Conservation (phyloP, 148 eudicot species). For the Heliosperma pusillum region DNA sequence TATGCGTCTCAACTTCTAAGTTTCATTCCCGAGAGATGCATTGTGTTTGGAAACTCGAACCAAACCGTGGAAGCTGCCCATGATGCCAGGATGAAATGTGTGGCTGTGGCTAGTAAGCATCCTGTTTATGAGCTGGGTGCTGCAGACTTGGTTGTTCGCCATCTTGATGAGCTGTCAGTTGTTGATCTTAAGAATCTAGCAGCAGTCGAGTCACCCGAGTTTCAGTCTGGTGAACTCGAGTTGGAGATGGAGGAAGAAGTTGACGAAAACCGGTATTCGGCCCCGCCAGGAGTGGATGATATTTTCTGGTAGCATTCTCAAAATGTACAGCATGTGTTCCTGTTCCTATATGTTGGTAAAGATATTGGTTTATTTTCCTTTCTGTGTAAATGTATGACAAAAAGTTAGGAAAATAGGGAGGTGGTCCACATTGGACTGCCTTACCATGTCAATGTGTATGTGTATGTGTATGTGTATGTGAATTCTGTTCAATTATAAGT, state of each 20-base stretch:
- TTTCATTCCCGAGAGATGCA: slow-evolving; percentile 86
- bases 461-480: slow-evolving; percentile 36
- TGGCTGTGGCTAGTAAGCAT: slow-evolving; percentile 97
- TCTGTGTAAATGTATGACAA: slow-evolving; percentile 41
- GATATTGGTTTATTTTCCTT: slow-evolving; percentile 23
- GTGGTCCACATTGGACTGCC: slow-evolving; percentile 54
- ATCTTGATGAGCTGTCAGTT: slow-evolving; percentile 75
- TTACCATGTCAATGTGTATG: slow-evolving; percentile 37
- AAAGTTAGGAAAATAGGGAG: slow-evolving; percentile 23
- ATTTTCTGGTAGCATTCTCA: slow-evolving; percentile 47
- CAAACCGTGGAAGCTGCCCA: slow-evolving; percentile 92
- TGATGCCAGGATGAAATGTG: slow-evolving; percentile 91
- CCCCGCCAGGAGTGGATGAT: slow-evolving; percentile 54
- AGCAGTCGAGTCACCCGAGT: slow-evolving; percentile 61
- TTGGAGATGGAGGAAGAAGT: slow-evolving; percentile 80
- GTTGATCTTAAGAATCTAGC: slow-evolving; percentile 91
- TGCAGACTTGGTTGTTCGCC: slow-evolving; percentile 82
- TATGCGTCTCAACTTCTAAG: slow-evolving; percentile 76
- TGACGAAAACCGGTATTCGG: slow-evolving; percentile 38
- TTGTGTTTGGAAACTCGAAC: slow-evolving; percentile 91
- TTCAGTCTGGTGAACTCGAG: slow-evolving; percentile 61
- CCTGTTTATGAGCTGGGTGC: slow-evolving; percentile 90
- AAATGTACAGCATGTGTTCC: slow-evolving; percentile 47
- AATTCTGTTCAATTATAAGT: slow-evolving; percentile 32
- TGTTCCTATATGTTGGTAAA: slow-evolving; percentile 25